Percentiles rank a stretch among this genome's conserved stretches.
Evolutionary conservation across 345 rosid genomes (phyloP).

Genomic region (Anastatica hierochuntica): DNA sequence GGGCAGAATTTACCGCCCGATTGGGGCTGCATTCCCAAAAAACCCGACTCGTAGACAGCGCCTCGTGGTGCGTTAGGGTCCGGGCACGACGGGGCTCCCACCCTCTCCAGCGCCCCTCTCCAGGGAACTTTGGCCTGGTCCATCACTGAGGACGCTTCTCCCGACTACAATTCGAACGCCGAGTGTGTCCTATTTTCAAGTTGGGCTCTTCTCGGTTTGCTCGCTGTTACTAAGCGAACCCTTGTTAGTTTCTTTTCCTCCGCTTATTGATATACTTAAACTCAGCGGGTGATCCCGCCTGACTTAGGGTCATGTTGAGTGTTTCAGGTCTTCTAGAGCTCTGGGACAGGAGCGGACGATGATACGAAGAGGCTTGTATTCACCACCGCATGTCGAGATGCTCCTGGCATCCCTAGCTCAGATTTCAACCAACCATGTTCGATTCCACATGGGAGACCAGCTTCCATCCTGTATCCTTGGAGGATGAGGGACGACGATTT

Average conservation of each 20-base stretch:
- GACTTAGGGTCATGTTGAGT: slow-evolving; percentile 10
- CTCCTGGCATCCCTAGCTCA: background rate
- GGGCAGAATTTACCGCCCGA: background rate
- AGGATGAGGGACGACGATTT: background rate
- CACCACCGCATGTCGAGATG: background rate
- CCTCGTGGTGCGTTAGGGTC: background rate
- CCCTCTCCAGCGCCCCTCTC: background rate
- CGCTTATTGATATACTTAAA: slow-evolving; percentile 1
- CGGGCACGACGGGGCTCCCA: background rate
- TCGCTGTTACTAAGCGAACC: slow-evolving; percentile 30
- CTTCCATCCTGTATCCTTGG: background rate
- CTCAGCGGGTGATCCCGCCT: slow-evolving; percentile 22
- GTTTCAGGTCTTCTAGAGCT: background rate
- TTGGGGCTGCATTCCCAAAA: background rate
- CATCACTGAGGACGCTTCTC: background rate
- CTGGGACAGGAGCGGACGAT: background rate
- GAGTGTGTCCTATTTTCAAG: slow-evolving; percentile 3
- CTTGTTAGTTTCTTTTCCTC: slow-evolving; percentile 14
- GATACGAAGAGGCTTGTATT: background rate
- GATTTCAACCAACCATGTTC: background rate
- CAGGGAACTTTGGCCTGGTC: background rate
- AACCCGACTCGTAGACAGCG: background rate
- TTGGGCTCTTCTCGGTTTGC: slow-evolving; percentile 21
- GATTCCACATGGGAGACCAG: background rate
- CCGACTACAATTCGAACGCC: background rate